Base-by-base conservation (phyloP, 257 asterid species). In the Solanum ossicruentum region DNA sequence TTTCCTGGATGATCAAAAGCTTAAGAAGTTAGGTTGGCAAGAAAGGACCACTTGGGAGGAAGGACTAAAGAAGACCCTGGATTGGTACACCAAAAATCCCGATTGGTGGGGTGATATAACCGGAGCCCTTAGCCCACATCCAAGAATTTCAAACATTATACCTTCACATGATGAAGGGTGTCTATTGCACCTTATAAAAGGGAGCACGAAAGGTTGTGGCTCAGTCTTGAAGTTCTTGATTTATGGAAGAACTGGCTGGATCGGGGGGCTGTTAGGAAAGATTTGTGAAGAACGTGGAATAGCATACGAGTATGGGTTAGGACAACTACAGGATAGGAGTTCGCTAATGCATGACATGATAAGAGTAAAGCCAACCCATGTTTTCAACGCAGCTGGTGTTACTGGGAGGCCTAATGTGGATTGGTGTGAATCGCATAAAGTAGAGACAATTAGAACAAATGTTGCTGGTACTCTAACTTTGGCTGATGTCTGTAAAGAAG, bases 351-450 rank as follows among this genome's bases (percentile, higher is more conserved):
- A 58, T 45, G 87, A 84, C 57, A 49, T 84, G 47, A 32, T 36
- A 45, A 84, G 87, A 28, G 84, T 60, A 45, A 61, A 61, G 18
- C 79, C 87, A 7, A 57, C 83, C n/a, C 86, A 84, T 73, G 86
- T 84, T 6, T 84, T 84, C 80, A 84, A 73, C 1, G 83, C 83
- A 3, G 83, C 86, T 57, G 86, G 86, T n/a, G 60, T 84, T 55
- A 84, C 86, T 41, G 86, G 86, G 72, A 72, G 86, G 83, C 86
- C 86, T 41, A 84, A 84, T 73, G 86, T 84, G 47, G 86, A 84
- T 77, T 84, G 87, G 84, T 84, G 86, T 26, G 86, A 84, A 79
- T 72, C 83, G 7, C 86, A 84, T 45, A 84, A 84, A 58, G 63
- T 12, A 17, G 86, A 84, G 17, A 84, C 86, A 17, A 73, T 84